phyloP scores from a whole-genome alignment of 1,284 basidiomycete genomes.

The Boletus semigastroideus region DNA sequence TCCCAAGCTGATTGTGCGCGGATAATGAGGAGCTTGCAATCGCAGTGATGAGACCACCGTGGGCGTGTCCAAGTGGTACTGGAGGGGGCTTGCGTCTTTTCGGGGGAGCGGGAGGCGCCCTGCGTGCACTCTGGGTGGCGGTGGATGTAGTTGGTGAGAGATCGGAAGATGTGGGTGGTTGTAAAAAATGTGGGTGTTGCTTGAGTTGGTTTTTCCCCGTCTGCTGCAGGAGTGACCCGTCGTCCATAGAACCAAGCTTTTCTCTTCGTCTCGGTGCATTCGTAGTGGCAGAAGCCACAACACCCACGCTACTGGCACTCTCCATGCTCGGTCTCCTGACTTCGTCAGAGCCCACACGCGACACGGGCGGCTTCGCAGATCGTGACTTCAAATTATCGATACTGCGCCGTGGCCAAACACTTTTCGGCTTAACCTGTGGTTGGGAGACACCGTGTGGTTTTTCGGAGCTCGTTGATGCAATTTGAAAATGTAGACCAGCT shows the following conservation, averaged over 20 bases:
- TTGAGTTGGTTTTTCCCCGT: slow-evolving; percentile 18
- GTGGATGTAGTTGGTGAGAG: slow-evolving; percentile 10
- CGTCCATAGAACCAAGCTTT: slow-evolving; percentile 36
- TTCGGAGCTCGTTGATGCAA: slow-evolving; percentile 32
- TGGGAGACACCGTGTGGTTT: slow-evolving; percentile 22
- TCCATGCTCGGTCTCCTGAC: slow-evolving; percentile 47
- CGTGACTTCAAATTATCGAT: slow-evolving; percentile 47
- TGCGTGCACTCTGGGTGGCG: slow-evolving; percentile 19
- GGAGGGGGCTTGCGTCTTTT: slow-evolving; percentile 67
- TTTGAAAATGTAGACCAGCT: slow-evolving; percentile 19
- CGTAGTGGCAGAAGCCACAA: slow-evolving; percentile 39
- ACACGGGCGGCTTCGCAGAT: slow-evolving; percentile 20
- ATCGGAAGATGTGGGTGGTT: slow-evolving; percentile 20
- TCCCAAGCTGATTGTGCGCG: slow-evolving; percentile 14
- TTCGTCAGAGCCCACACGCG: slow-evolving; percentile 40
- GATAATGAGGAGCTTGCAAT: slow-evolving; percentile 38
- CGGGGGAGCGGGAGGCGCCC: slow-evolving; percentile 52
- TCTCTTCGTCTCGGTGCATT: slow-evolving; percentile 26
- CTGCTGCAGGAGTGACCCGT: slow-evolving; percentile 18
- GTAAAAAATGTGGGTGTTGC: slow-evolving; percentile 13
- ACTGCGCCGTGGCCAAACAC: slow-evolving; percentile 61
- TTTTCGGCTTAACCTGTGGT: slow-evolving; percentile 37
- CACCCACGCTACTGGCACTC: slow-evolving; percentile 50
- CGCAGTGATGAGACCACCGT: slow-evolving; percentile 50
- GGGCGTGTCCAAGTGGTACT: slow-evolving; percentile 47